Percentiles rank a stretch among this genome's conserved stretches.
phyloP scores from a whole-genome alignment of 345 rosid species.

The Boechera stricta region DNA sequence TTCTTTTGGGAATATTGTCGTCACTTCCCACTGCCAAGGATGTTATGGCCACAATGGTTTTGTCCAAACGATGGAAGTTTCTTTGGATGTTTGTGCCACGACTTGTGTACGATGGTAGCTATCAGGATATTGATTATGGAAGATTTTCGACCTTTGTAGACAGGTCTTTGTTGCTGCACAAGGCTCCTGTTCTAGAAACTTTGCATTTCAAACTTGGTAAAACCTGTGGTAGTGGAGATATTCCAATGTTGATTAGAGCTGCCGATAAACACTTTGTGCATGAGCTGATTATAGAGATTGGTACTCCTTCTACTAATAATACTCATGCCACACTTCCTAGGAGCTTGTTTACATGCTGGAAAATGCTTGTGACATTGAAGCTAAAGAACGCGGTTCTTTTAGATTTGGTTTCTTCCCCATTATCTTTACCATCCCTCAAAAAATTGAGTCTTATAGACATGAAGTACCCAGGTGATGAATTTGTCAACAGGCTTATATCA shows the following conservation, averaged over 20 bases:
- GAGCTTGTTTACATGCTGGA: not conserved
- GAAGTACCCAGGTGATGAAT: constrained; percentile 5
- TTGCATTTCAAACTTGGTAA: constrained; percentile 15
- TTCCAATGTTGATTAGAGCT: not conserved
- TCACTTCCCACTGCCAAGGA: not conserved
- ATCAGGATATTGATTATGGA: not conserved
- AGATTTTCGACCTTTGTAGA: constrained; percentile 1
- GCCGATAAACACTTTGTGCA: not conserved
- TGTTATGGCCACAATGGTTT: constrained; percentile 9
- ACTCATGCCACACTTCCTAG: not conserved
- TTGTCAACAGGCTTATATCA: not conserved
- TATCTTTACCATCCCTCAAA: constrained; percentile 13
- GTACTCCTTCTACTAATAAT: not conserved
- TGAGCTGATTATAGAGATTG: not conserved
- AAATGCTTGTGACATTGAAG: constrained; percentile 18
- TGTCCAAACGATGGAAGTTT: constrained; percentile 15
- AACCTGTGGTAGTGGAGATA: not conserved
- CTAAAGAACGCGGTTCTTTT: not conserved
- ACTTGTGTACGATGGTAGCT: not conserved
- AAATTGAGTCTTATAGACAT: not conserved
- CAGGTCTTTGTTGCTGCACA: not conserved
- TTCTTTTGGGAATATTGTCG: constrained; percentile 9
- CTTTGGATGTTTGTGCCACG: constrained; percentile 16
- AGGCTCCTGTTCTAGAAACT: constrained; percentile 10
- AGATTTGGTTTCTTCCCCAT: not conserved